These are phyloP conservation scores for Dimargaris xerosporica DNA, from an alignment of 192 early-diverging fungal genomes.

Conservation along the genomic window DNA sequence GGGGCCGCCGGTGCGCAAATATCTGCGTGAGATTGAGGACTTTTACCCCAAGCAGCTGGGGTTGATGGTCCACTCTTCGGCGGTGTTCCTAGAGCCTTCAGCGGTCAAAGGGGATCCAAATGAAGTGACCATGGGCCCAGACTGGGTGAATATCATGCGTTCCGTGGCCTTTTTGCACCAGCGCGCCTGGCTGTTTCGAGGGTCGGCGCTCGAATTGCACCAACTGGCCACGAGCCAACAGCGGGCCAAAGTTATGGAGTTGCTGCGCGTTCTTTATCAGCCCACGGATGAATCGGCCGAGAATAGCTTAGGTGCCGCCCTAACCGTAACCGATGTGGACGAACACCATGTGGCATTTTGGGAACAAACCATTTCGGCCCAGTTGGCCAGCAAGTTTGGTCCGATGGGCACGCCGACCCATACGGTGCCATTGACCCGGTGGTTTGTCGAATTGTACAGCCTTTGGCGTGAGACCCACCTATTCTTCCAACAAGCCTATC, in stretches of 20 bases:
- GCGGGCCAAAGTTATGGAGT: slow-evolving; percentile 23
- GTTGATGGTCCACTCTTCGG: slow-evolving; percentile 13
- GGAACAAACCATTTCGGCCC: background rate
- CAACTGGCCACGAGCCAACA: slow-evolving; percentile 28
- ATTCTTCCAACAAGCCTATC: background rate
- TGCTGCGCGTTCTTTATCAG: slow-evolving; percentile 28
- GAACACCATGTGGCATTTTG: background rate
- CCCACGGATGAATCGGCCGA: background rate
- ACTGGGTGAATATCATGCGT: slow-evolving; percentile 15
- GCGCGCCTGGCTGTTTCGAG: slow-evolving; percentile 79
- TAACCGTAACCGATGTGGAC: too few relatives aligned
- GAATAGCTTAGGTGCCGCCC: too few relatives aligned
- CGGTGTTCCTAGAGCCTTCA: slow-evolving; percentile 19
- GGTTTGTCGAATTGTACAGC: slow-evolving; percentile 6
- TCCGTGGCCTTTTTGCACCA: slow-evolving; percentile 52
- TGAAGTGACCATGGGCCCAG: slow-evolving; percentile 1
- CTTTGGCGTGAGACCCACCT: background rate
- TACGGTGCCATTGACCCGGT: background rate
- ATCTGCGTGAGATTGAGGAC: slow-evolving; percentile 61
- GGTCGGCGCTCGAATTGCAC: slow-evolving; percentile 78
- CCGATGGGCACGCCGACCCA: background rate
- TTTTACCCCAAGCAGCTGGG: slow-evolving; percentile 56
- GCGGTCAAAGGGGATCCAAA: slow-evolving; percentile 9
- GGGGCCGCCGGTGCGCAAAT: slow-evolving; percentile 51
- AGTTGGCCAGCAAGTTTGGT: background rate